Conservation (phyloP, 2,329 filamentous ascomycete species). For the Colletotrichum tropicicola region DNA sequence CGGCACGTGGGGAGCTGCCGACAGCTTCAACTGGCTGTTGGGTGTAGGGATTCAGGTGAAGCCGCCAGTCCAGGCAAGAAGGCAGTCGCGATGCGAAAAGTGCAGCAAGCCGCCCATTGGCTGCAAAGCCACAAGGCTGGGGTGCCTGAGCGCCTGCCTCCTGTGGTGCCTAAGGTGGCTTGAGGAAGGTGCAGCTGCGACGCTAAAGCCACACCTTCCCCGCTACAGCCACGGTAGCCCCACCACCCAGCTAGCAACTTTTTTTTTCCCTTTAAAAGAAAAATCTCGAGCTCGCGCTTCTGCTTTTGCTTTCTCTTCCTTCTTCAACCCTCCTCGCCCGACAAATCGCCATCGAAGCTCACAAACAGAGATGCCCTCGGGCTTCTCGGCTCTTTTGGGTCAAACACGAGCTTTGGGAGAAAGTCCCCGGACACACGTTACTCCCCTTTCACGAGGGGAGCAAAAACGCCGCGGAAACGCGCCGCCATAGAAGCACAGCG, state of each 20-base stretch:
- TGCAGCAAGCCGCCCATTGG: constrained; percentile 13
- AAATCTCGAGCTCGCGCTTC: constrained; percentile 6
- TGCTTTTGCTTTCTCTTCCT: constrained; percentile 44
- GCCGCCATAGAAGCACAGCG: constrained; percentile 99
- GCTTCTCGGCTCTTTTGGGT: constrained; percentile 45
- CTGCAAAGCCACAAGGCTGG: constrained; percentile 27
- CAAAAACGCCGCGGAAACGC: constrained; percentile 84
- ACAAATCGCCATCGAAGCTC: constrained; percentile 99
- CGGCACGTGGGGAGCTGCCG: neutral
- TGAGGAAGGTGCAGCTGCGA: too few relatives aligned
- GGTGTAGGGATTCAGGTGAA: neutral
- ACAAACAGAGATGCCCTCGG: constrained; percentile 77
- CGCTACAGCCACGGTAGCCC: constrained; percentile 17
- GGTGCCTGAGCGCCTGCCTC: neutral
- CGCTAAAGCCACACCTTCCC: constrained; percentile 4
- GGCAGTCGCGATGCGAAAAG: constrained; percentile 31
- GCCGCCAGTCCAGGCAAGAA: constrained; percentile 10
- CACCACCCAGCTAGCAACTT: constrained; percentile 7
- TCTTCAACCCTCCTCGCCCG: constrained; percentile 85
- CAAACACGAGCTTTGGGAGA: constrained; percentile 89
- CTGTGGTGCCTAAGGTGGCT: too few relatives aligned
- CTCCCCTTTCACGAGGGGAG: constrained; percentile 49
- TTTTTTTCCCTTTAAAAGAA: constrained; percentile 25
- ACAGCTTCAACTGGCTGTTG: constrained; percentile 18
- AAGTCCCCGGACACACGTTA: constrained; percentile 94